Evolutionary conservation across 352 stramenopile genomes (phyloP), one percentile per base, ranked within the genome.

Genomic region (Globisporangium cystogenes): DNA sequence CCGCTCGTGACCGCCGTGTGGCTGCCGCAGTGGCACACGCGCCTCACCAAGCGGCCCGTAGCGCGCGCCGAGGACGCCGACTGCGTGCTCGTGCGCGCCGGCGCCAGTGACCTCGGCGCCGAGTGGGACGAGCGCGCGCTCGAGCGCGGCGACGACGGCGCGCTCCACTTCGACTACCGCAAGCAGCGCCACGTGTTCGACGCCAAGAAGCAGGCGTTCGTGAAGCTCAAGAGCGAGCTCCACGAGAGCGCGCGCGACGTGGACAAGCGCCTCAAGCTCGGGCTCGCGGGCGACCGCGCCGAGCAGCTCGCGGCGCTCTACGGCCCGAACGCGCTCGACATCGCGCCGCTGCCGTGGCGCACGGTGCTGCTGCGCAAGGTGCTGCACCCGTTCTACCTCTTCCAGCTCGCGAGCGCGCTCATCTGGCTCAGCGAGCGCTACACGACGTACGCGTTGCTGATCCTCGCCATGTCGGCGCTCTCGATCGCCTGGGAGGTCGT

Each of bases 341-440:
- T 92, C 15, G 49, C 67, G 39, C 57, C 79, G 8, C 53, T 72
- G 48, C 70, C 70, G 12, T 83, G 74, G 72, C 63, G 59, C 0
- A 20, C 26, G 10, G 71, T 87, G 46, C 62, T 92, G 8, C 53
- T 90, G 11, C 70, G 75, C 36, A 90, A 90, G 47, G 62, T 90
- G 15, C 43, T 87, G 18, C 82, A 92, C 26, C 82, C 82, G 48
- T 92, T 90, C 60, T 92, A 92, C 59, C 57, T 92, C 18, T 90
- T 92, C 55, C 82, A 92, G 53, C 57, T 88, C 16, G 47, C 74
- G 21, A 88, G 79, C 31, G 76, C 73, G 7, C 20, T 84, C 33
- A 68, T 93, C 46, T 93, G 82, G 82, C 54, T 90, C 37, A 73
- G 62, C 45, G 76, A 90, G 57, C 57, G 45, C 7, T 93, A 93